Base-by-base conservation (phyloP, 441 rosid genomes). In the Gossypium lobatum region DNA sequence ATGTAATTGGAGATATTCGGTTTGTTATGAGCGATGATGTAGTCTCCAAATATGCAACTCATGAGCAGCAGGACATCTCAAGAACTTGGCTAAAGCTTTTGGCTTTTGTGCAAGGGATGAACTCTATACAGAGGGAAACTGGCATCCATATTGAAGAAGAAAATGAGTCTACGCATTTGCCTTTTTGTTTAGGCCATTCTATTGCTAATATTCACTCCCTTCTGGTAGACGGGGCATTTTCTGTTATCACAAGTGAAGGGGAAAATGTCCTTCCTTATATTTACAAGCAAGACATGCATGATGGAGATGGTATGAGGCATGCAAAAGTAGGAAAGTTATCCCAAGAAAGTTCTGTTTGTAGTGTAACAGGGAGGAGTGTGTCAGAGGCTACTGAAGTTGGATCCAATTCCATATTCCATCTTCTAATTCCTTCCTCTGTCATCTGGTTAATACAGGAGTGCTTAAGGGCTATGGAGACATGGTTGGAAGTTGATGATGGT, bases 241-340 rank as follows among this genome's bases (percentile, higher is more conserved):
- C 53, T 78, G 82, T 75, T 76, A 78, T 82, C 81, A 73, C 62
- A 59, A 37, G 70, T 67, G 89, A 85, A 72, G 93, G 79, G 79
- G 67, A 64, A 50, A 85, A 75, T 74, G 77, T 71, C 75, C 67
- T 63, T 71, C 14, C 75, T 59, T 75, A 59, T 73, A 23, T 39
- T 8, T 69, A 64, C 76, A 80, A 82, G 77, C 78, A 78, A 74
- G 79, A 81, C 66, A 78, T 73, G 66, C 86, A 83, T 77, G 90
- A 86, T 81, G 84, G 79, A 76, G 93, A 87, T 76, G 80, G 84
- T 76, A 67, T 75, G 52, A 88, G 97, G 76, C 91, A 85, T 82
- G 89, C 97, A 79, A 92, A 96, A 91, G 92, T 93, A 14, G 97
- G 97, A 76, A 83, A 90, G 70, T 80, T 91, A 61, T 87, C 97